Conservation (phyloP, 352 stramenopile genomes). For the Globisporangium cylindrosporum region DNA sequence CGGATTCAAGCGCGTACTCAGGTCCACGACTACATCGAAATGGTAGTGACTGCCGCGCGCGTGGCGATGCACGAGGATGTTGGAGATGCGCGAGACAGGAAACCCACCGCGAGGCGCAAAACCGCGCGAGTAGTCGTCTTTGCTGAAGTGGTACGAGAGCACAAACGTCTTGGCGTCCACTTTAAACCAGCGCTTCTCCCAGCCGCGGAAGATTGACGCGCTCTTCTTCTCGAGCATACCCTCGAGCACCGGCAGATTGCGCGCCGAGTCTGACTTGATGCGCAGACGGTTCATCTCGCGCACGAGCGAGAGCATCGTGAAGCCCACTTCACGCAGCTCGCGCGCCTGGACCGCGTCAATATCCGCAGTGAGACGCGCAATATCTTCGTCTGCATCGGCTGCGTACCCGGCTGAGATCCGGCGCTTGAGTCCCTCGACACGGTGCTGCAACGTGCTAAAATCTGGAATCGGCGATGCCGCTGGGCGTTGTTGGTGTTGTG, state of each 20-base stretch:
- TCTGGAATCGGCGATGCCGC: slow-evolving; percentile 31
- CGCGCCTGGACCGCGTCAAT: slow-evolving; percentile 30
- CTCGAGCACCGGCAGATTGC: slow-evolving; percentile 51
- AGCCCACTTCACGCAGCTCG: slow-evolving; percentile 44
- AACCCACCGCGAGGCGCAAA: slow-evolving; percentile 67
- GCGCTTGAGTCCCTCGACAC: slow-evolving; percentile 52
- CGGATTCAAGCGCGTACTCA: slow-evolving; percentile 61
- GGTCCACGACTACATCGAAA: slow-evolving; percentile 68
- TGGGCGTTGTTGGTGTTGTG: background rate
- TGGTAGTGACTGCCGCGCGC: slow-evolving; percentile 39
- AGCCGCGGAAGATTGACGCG: slow-evolving; percentile 69
- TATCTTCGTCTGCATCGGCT: slow-evolving; percentile 35
- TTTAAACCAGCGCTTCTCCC: slow-evolving; percentile 65
- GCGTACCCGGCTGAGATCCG: slow-evolving; percentile 34
- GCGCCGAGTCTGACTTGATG: slow-evolving; percentile 26
- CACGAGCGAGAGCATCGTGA: slow-evolving; percentile 53
- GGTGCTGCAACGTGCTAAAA: slow-evolving; percentile 44
- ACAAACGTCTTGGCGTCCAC: slow-evolving; percentile 67
- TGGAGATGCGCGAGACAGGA: slow-evolving; percentile 48
- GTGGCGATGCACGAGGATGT: slow-evolving; percentile 48
- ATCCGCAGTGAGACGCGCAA: slow-evolving; percentile 36
- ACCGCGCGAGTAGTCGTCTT: slow-evolving; percentile 55
- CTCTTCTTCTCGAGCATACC: slow-evolving; percentile 77
- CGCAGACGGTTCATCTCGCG: slow-evolving; percentile 52
- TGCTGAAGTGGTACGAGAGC: slow-evolving; percentile 66